Percentiles rank a stretch among this genome's conserved stretches.
These are phyloP conservation scores for Aspergillus novoparasiticus DNA, from an alignment of 2,329 filamentous ascomycete species.

Conservation along the genomic window DNA sequence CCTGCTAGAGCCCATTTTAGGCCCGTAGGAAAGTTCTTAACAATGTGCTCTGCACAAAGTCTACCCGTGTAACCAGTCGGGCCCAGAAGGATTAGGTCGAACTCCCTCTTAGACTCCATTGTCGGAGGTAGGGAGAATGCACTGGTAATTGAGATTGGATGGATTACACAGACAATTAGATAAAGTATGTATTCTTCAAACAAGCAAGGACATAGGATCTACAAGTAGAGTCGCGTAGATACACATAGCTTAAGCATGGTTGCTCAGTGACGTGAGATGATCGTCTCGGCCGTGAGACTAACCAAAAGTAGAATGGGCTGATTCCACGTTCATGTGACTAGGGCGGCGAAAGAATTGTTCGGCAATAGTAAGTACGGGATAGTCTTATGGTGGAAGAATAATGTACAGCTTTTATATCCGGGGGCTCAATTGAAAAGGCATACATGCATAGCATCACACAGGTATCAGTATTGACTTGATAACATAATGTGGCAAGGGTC, in stretches of 20 bases:
- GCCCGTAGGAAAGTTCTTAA: conserved; percentile 69
- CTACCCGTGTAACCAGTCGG: conserved; percentile 83
- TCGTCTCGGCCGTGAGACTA: background rate
- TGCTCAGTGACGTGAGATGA: background rate
- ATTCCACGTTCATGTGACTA: background rate
- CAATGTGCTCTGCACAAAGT: conserved; percentile 74
- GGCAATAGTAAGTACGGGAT: background rate
- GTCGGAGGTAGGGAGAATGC: conserved; percentile 1
- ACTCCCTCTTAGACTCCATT: conserved; percentile 54
- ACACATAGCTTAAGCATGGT: background rate
- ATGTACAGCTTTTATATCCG: background rate
- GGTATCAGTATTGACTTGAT: background rate
- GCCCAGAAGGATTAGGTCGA: conserved; percentile 68
- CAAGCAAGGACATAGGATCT: background rate
- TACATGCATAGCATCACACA: background rate
- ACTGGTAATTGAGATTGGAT: background rate
- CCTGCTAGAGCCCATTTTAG: conserved; percentile 88
- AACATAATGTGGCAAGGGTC: background rate
- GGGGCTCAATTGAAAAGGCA: background rate
- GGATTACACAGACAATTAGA: background rate
- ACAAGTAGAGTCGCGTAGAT: background rate
- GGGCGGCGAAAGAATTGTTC: background rate
- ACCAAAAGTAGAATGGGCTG: background rate
- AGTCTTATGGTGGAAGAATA: background rate
- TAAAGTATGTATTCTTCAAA: background rate